Conservation (phyloP, 371 early-diverging fungal genomes). For the Chytridiales sp. region DNA sequence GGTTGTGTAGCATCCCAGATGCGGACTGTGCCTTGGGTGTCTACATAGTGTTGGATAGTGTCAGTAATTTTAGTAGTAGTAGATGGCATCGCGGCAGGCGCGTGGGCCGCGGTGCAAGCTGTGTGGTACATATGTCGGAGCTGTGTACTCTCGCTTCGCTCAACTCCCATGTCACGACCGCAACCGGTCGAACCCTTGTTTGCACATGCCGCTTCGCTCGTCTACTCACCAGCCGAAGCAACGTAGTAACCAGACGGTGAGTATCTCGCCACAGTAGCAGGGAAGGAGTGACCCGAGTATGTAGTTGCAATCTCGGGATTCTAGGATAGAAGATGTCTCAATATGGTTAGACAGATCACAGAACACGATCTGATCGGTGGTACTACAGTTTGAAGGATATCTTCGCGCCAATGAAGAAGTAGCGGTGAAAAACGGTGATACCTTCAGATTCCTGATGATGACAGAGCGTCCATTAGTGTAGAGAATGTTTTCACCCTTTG, state of each 20-base stretch:
- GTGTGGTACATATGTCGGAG: no score
- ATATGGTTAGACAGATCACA: background rate
- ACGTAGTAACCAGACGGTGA: slow-evolving; percentile 93
- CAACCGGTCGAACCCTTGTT: no score
- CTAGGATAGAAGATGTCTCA: slow-evolving; percentile 38
- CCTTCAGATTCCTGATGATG: slow-evolving; percentile 81
- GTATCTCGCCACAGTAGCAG: slow-evolving; percentile 83
- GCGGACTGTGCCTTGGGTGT: slow-evolving; percentile 84
- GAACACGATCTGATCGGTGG: background rate
- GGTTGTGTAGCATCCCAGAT: slow-evolving; percentile 89
- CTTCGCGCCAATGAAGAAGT: no score
- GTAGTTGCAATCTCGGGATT: slow-evolving; percentile 79
- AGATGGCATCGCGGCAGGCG: no score
- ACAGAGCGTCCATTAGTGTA: slow-evolving; percentile 91
- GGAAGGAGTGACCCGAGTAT: slow-evolving; percentile 78
- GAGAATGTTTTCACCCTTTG: slow-evolving; percentile 81
- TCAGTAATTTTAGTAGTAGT: no score
- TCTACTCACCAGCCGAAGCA: slow-evolving; percentile 91
- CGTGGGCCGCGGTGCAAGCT: no score
- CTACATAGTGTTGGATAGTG: slow-evolving; percentile 53
- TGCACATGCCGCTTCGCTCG: no score
- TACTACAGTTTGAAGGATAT: no score
- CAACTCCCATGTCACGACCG: no score
- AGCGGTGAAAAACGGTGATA: no score
- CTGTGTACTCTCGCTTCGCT: no score